Conservation (phyloP, 208 protist species). For the Tritrichomonas foetus region DNA sequence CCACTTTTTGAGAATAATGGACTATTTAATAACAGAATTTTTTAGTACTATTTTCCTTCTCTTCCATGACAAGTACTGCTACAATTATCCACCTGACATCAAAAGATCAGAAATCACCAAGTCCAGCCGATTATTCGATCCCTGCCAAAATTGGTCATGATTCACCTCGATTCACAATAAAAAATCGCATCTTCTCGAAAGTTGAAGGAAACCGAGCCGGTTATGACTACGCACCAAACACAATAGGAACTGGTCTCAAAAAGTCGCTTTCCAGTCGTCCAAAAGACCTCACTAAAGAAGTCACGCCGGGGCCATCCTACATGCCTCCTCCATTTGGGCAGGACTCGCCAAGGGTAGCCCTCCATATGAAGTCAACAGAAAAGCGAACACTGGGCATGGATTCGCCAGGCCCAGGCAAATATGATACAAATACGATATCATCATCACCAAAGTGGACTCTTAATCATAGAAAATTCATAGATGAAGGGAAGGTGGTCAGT, state of each 20-base stretch:
- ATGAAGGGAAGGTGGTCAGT: neutral
- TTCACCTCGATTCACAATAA: neutral
- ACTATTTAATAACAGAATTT: too few relatives aligned
- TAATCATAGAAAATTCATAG: neutral
- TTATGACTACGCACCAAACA: neutral
- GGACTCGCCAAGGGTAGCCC: neutral
- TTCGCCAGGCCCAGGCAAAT: neutral
- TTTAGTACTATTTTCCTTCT: too few relatives aligned
- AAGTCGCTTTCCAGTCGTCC: neutral
- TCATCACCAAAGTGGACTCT: constrained; percentile 22
- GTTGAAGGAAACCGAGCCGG: neutral
- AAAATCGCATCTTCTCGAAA: neutral
- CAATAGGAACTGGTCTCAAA: neutral
- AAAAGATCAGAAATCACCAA: neutral
- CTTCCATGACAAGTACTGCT: constrained; percentile 3
- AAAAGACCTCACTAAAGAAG: neutral
- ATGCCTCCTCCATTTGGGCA: neutral
- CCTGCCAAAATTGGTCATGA: neutral
- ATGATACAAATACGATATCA: neutral
- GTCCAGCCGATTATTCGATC: neutral
- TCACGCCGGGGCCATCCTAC: neutral
- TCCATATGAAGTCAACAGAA: neutral
- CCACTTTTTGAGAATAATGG: too few relatives aligned
- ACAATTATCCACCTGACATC: neutral
- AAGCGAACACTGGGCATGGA: neutral